phyloP scores from a whole-genome alignment of 129 eudicot genomes.

The Chrysanthemum makinoi region DNA sequence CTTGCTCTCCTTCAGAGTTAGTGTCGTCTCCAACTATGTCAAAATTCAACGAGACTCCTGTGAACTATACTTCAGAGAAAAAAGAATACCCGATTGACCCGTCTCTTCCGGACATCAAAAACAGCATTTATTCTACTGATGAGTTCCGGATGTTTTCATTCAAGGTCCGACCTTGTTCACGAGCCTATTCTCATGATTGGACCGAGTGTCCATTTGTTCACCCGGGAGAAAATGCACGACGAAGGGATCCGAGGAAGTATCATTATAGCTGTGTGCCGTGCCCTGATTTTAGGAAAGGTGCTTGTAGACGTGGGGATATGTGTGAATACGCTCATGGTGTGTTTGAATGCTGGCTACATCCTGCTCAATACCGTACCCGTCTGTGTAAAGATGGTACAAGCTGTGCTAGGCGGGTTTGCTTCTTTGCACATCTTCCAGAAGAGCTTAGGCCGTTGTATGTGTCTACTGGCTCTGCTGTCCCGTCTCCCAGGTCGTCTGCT shows the following conservation, averaged over 20 bases:
- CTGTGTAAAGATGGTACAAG: slow-evolving; percentile 79
- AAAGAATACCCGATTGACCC: slow-evolving; percentile 86
- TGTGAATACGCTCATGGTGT: slow-evolving; percentile 95
- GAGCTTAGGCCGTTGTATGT: slow-evolving; percentile 80
- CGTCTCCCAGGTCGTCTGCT: slow-evolving; percentile 70
- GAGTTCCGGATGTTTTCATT: slow-evolving; percentile 93
- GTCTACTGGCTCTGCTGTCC: slow-evolving; percentile 89
- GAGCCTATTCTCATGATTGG: slow-evolving; percentile 96
- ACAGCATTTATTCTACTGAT: slow-evolving; percentile 82
- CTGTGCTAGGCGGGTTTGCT: slow-evolving; percentile 80
- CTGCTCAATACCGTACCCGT: slow-evolving; percentile 84
- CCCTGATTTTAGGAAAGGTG: slow-evolving; percentile 81
- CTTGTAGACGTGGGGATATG: slow-evolving; percentile 92
- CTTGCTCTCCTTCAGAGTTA: slow-evolving; percentile 53
- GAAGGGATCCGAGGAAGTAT: slow-evolving; percentile 82
- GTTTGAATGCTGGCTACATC: slow-evolving; percentile 96
- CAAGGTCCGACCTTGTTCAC: slow-evolving; percentile 86
- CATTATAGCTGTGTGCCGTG: slow-evolving; percentile 95
- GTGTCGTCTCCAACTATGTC: slow-evolving; percentile 53
- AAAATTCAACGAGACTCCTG: slow-evolving; percentile 41
- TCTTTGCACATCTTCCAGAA: slow-evolving; percentile 73
- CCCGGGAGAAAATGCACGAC: slow-evolving; percentile 88
- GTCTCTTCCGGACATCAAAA: slow-evolving; percentile 76
- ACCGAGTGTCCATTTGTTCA: slow-evolving; percentile 95
- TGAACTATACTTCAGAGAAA: slow-evolving; percentile 53